A percentile compares a stretch with the other conserved stretches of the same genome.
Evolutionary conservation across 192 early-diverging fungal species (phyloP).

Genomic region (Coemansia sp.): DNA sequence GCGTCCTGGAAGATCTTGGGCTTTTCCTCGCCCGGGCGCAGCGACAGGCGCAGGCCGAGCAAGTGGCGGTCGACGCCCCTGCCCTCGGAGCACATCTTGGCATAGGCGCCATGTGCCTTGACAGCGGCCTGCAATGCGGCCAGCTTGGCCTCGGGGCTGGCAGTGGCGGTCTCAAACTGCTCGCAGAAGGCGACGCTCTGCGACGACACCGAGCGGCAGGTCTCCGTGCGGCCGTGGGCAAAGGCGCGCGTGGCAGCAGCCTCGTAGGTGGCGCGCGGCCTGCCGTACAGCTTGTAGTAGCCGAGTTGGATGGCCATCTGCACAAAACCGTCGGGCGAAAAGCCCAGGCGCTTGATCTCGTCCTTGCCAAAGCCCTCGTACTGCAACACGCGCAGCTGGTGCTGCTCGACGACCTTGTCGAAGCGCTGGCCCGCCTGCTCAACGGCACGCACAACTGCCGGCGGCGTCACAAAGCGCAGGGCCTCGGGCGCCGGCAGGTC

Average conservation of each 20-base stretch:
- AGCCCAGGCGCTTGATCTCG: conserved; percentile 81
- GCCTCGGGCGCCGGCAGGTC: conserved; percentile 64
- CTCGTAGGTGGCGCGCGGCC: conserved; percentile 82
- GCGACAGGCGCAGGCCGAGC: conserved; percentile 73
- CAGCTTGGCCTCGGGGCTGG: conserved; percentile 58
- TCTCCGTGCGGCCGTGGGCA: conserved; percentile 91
- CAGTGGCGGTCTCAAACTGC: conserved; percentile 72
- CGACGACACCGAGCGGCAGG: conserved; percentile 72
- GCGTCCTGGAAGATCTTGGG: conserved; percentile 84
- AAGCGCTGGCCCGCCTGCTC: conserved; percentile 73
- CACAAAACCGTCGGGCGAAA: conserved; percentile 75
- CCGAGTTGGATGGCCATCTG: conserved; percentile 97
- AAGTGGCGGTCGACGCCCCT: conserved; percentile 89
- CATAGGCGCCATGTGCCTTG: conserved; percentile 75
- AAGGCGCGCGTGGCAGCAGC: conserved; percentile 87
- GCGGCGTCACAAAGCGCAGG: conserved; percentile 71
- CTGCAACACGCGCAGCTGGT: conserved; percentile 80
- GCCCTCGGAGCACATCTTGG: conserved; percentile 75
- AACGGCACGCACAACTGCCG: conserved; percentile 59
- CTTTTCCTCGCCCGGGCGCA: conserved; percentile 74
- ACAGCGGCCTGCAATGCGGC: conserved; percentile 73
- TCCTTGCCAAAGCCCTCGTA: conserved; percentile 92
- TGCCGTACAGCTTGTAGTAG: conserved; percentile 92
- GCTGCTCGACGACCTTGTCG: conserved; percentile 70
- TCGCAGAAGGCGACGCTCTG: conserved; percentile 82